These are phyloP conservation scores for Thielaviopsis euricoi DNA, from an alignment of 2,329 filamentous ascomycete species.

Conservation along the genomic window DNA sequence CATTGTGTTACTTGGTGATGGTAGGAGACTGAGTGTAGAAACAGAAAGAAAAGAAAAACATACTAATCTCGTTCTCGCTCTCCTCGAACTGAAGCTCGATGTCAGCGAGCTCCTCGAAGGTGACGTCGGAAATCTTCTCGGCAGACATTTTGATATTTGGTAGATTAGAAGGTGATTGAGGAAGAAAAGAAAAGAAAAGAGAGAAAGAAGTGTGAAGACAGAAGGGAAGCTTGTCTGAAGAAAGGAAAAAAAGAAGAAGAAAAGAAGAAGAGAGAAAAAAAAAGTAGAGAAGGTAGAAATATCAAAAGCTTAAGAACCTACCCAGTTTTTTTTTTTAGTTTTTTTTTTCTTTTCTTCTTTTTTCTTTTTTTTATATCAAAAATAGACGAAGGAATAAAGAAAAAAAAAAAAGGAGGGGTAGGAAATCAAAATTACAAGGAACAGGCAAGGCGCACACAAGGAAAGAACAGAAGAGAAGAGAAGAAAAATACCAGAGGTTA, in stretches of 20 bases:
- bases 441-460: too few species aligned
- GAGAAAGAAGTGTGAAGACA: background rate
- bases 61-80: slow-evolving; percentile 68
- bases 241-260: slow-evolving; percentile 5
- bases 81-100: slow-evolving; percentile 76
- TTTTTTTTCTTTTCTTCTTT: too few species aligned
- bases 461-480: too few species aligned
- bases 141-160: slow-evolving; percentile 20
- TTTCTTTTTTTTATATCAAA: too few species aligned
- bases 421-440: too few species aligned
- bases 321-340: too few species aligned
- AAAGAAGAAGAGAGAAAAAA: slow-evolving; percentile 8
- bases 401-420: too few species aligned
- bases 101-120: slow-evolving; percentile 61
- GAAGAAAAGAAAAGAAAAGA: background rate
- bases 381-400: background rate
- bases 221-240: background rate
- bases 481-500: too few species aligned
- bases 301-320: background rate
- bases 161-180: background rate
- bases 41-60: slow-evolving; percentile 20
- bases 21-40: background rate
- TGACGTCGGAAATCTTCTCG: slow-evolving; percentile 23
- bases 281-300: background rate
- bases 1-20: too few species aligned